Conservation (phyloP, 495 filamentous ascomycete genomes). For the Haplographium delicatum region DNA sequence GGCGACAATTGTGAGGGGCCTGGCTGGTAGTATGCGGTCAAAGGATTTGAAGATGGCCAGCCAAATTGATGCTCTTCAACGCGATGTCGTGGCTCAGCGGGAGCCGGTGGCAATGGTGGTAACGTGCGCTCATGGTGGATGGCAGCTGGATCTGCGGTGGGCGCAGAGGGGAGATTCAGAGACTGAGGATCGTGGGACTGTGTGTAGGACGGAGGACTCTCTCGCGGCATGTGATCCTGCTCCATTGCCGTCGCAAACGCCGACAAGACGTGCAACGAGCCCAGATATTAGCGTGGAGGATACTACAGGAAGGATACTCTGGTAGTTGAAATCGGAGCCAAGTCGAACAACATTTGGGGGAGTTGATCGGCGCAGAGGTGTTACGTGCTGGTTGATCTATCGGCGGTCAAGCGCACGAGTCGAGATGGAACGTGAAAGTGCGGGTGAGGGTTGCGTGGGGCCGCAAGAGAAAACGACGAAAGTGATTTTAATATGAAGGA, state of each 20-base stretch:
- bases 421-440: slow-evolving; percentile 9
- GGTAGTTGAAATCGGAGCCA: not conserved
- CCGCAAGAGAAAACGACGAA: slow-evolving; percentile 1
- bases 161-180: slow-evolving; percentile 24
- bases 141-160: slow-evolving; percentile 18
- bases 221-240: slow-evolving; percentile 36
- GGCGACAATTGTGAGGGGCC: slow-evolving; percentile 25
- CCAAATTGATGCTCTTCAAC: slow-evolving; percentile 26
- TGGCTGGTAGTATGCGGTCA: slow-evolving; percentile 44
- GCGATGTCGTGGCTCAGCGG: slow-evolving; percentile 8
- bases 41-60: slow-evolving; percentile 51
- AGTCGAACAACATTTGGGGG: slow-evolving; percentile 8
- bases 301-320: slow-evolving; percentile 3
- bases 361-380: slow-evolving; percentile 8
- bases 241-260: slow-evolving; percentile 27
- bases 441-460: not conserved
- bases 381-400: not conserved
- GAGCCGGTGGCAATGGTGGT: slow-evolving; percentile 19
- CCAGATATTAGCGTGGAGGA: not conserved
- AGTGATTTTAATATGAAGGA: slow-evolving; percentile 5
- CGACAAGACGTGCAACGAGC: slow-evolving; percentile 11
- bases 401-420: slow-evolving; percentile 3
- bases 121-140: slow-evolving; percentile 24
- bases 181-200: slow-evolving; percentile 36
- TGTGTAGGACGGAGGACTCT: slow-evolving; percentile 34